These are phyloP conservation scores for Quercus dentata DNA, from an alignment of 306 rosid genomes.

Conservation along the genomic window DNA sequence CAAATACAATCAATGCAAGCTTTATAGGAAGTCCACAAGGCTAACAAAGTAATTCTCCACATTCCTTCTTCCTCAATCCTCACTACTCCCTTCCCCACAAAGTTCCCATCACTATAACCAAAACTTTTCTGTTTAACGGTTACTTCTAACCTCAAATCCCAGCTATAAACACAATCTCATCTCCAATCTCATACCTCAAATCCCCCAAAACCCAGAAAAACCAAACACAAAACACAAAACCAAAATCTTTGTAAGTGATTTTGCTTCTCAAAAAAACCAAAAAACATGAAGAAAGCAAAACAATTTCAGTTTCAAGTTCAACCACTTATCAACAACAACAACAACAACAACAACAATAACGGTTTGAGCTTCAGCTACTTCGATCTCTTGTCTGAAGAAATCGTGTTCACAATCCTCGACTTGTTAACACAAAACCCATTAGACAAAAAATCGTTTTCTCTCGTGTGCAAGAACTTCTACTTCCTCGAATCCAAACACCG, in stretches of 20 bases:
- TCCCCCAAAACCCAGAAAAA: neutral
- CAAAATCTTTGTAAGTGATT: neutral
- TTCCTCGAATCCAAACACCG: slow-evolving; percentile 72
- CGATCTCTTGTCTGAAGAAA: slow-evolving; percentile 68
- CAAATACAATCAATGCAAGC: neutral
- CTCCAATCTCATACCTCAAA: no score
- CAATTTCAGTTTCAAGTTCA: neutral
- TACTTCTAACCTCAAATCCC: slow-evolving; percentile 6
- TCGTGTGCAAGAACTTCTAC: slow-evolving; percentile 51
- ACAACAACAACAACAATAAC: neutral
- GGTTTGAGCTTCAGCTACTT: slow-evolving; percentile 25
- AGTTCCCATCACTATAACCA: slow-evolving; percentile 5
- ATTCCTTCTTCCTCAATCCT: slow-evolving; percentile 8
- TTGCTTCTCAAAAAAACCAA: neutral
- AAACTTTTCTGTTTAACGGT: slow-evolving; percentile 28
- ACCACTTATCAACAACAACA: neutral
- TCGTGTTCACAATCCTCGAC: slow-evolving; percentile 65
- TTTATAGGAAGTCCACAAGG: neutral
- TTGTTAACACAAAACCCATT: slow-evolving; percentile 38
- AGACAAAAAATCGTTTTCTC: slow-evolving; percentile 65
- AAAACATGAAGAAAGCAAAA: slow-evolving; percentile 50
- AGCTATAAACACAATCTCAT: neutral
- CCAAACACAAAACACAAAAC: neutral
- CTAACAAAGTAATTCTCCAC: slow-evolving; percentile 22
- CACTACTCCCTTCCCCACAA: slow-evolving; percentile 7